Conservation (phyloP, 208 protist genomes). For the Leishmania tropica region DNA sequence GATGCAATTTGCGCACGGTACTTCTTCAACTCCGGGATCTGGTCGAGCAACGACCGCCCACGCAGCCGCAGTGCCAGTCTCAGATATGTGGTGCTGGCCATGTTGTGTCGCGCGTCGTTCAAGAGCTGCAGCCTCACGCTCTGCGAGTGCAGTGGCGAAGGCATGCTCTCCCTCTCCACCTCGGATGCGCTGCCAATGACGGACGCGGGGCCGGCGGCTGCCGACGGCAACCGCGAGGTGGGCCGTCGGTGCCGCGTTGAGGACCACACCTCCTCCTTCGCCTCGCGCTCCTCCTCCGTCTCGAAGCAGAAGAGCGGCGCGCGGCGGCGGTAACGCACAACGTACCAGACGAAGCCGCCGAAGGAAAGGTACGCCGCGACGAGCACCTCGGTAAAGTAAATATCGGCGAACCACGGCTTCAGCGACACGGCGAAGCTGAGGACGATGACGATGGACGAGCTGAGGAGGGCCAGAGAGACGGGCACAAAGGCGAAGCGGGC, state of each 20-base stretch:
- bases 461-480: conserved; percentile 37
- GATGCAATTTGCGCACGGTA: conserved; percentile 20
- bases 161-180: neutral
- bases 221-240: neutral
- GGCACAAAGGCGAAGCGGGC: conserved; percentile 55
- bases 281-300: conserved; percentile 16
- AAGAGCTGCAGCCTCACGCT: conserved; percentile 11
- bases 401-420: conserved; percentile 67
- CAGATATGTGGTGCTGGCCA: conserved; percentile 42
- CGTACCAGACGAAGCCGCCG: conserved; percentile 19
- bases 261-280: conserved; percentile 3
- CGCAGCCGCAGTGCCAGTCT: conserved; percentile 37
- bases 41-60: conserved; percentile 36
- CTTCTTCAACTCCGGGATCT: conserved; percentile 34
- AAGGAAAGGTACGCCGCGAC: conserved; percentile 40
- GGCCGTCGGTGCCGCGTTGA: neutral
- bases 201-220: neutral
- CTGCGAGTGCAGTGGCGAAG: neutral
- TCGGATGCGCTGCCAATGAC: neutral
- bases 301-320: conserved; percentile 19
- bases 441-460: conserved; percentile 34
- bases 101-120: conserved; percentile 32
- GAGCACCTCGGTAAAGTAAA: conserved; percentile 45
- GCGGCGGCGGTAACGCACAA: conserved; percentile 25
- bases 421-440: conserved; percentile 48